Evolutionary conservation across 2,329 filamentous ascomycete species (phyloP).

Genomic region (Pseudocercospora macadamiae): DNA sequence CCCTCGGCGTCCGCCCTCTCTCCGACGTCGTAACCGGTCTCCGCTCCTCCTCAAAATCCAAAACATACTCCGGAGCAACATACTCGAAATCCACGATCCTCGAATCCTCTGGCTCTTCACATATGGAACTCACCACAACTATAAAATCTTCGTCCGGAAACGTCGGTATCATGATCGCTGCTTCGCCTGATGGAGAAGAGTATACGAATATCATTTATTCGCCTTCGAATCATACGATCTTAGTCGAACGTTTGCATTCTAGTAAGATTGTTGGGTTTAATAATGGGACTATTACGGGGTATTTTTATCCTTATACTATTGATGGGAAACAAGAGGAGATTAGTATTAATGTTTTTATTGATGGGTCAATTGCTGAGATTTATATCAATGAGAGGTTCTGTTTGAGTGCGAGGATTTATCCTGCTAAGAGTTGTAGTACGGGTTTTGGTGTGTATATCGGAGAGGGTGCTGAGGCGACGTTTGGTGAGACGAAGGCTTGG

Average conservation of each 20-base stretch:
- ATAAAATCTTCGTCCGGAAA: slow-evolving; percentile 41
- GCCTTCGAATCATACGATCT: slow-evolving; percentile 51
- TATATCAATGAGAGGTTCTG: slow-evolving; percentile 51
- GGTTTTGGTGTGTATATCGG: slow-evolving; percentile 48
- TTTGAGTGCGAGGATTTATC: slow-evolving; percentile 50
- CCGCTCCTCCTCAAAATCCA: slow-evolving; percentile 35
- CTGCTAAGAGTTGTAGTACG: slow-evolving; percentile 46
- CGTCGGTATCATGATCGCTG: slow-evolving; percentile 47
- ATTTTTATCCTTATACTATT: slow-evolving; percentile 50
- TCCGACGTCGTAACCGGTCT: slow-evolving; percentile 49
- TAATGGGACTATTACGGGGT: slow-evolving; percentile 49
- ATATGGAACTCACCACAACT: slow-evolving; percentile 47
- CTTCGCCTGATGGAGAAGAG: slow-evolving; percentile 48
- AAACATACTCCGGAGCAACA: slow-evolving; percentile 28
- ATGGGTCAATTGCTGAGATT: slow-evolving; percentile 52
- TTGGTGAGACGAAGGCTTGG: slow-evolving; percentile 45
- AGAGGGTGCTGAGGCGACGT: slow-evolving; percentile 40
- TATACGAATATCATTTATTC: slow-evolving; percentile 51
- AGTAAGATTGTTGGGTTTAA: slow-evolving; percentile 47
- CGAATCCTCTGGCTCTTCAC: slow-evolving; percentile 36
- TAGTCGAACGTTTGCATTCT: slow-evolving; percentile 49
- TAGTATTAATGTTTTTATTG: slow-evolving; percentile 50
- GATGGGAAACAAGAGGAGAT: slow-evolving; percentile 42
- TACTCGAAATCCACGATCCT: slow-evolving; percentile 36
- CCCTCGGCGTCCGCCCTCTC: slow-evolving; percentile 49